Evolutionary conservation across 2,329 filamentous ascomycete species (phyloP).

Genomic region (Aspergillus fischeri): DNA sequence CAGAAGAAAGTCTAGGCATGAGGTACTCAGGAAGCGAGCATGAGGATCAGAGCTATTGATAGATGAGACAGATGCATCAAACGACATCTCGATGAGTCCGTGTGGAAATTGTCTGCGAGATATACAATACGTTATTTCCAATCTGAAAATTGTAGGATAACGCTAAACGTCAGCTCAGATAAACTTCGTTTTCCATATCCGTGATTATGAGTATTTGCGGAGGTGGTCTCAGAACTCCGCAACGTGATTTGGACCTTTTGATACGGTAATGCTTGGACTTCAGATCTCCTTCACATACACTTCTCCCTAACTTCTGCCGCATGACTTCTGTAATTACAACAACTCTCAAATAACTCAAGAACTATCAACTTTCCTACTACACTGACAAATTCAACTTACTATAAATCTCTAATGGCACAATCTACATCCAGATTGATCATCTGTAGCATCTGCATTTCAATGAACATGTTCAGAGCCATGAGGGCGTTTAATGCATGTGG

Average conservation of each 20-base stretch:
- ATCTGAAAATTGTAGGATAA: background rate
- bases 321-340: background rate
- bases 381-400: background rate
- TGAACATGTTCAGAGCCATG: background rate
- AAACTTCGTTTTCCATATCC: background rate
- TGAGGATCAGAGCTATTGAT: slow-evolving; percentile 70
- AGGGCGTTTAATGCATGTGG: background rate
- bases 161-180: background rate
- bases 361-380: background rate
- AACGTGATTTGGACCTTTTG: background rate
- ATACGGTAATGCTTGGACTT: background rate
- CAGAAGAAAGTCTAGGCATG: slow-evolving; percentile 87
- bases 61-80: slow-evolving; percentile 65
- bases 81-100: slow-evolving; percentile 56
- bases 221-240: background rate
- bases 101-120: background rate
- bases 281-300: background rate
- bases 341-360: background rate
- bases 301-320: background rate
- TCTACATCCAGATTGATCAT: background rate
- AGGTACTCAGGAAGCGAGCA: slow-evolving; percentile 73
- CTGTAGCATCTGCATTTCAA: background rate
- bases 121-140: background rate
- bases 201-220: background rate
- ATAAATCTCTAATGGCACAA: background rate